These are phyloP conservation scores for Endoconidiophora laricicola DNA, from an alignment of 2,329 filamentous ascomycete genomes.

Conservation along the genomic window DNA sequence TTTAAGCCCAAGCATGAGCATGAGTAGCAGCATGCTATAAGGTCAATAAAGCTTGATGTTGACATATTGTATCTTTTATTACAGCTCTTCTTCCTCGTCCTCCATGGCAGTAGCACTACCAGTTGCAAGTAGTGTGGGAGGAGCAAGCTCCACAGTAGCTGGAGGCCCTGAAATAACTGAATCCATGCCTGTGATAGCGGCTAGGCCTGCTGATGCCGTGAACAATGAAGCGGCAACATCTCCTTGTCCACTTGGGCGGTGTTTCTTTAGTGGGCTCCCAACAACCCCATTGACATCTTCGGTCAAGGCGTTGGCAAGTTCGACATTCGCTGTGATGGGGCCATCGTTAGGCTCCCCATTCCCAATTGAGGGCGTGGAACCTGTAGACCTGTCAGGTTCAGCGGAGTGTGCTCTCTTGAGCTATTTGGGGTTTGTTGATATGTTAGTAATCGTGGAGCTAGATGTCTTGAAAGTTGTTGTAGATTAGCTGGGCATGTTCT, in stretches of 20 bases:
- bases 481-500: too few species aligned
- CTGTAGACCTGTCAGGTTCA: slow-evolving; percentile 36
- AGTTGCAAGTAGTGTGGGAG: slow-evolving; percentile 5
- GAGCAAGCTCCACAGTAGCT: slow-evolving; percentile 6
- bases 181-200: slow-evolving; percentile 11
- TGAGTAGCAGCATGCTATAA: neutral
- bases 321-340: slow-evolving; percentile 9
- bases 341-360: slow-evolving; percentile 9
- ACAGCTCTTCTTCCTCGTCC: slow-evolving; percentile 13
- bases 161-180: slow-evolving; percentile 6
- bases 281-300: slow-evolving; percentile 21
- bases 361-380: slow-evolving; percentile 27
- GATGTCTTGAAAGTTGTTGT: too few species aligned
- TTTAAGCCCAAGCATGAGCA: neutral
- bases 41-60: neutral
- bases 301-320: slow-evolving; percentile 11
- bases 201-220: slow-evolving; percentile 10
- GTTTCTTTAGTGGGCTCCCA: slow-evolving; percentile 61
- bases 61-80: neutral
- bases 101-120: slow-evolving; percentile 9
- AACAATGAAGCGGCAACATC: slow-evolving; percentile 11
- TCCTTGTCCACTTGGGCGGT: slow-evolving; percentile 37
- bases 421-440: slow-evolving; percentile 24
- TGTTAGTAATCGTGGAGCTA: neutral
- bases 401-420: slow-evolving; percentile 67